These are phyloP conservation scores for Pyrus betulifolia DNA, from an alignment of 306 rosid species.

Conservation along the genomic window DNA sequence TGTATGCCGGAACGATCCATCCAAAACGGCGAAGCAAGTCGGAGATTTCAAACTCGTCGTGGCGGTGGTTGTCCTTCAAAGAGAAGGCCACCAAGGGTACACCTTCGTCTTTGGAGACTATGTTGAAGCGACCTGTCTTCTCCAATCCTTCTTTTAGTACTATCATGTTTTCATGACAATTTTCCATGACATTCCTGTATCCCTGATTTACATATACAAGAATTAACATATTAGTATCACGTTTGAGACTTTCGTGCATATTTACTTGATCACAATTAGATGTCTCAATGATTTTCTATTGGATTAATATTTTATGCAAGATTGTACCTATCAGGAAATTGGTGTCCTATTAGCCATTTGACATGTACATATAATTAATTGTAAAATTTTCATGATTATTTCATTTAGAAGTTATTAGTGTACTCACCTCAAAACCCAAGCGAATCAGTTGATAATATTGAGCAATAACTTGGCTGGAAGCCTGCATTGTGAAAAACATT, in stretches of 20 bases:
- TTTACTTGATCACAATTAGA: background rate
- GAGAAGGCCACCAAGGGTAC: slow-evolving; percentile 90
- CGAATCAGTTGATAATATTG: slow-evolving; percentile 90
- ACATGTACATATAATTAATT: background rate
- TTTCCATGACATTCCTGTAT: slow-evolving; percentile 82
- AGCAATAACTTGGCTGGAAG: slow-evolving; percentile 89
- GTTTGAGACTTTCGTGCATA: background rate
- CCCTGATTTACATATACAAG: slow-evolving; percentile 32
- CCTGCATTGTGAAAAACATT: slow-evolving; percentile 37
- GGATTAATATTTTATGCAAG: background rate
- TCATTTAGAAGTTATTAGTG: background rate
- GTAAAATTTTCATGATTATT: background rate
- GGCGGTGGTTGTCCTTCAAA: slow-evolving; percentile 50
- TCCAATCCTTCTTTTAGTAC: slow-evolving; percentile 73
- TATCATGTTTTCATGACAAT: slow-evolving; percentile 77
- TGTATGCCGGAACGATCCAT: slow-evolving; percentile 93
- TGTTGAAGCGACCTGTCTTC: slow-evolving; percentile 55
- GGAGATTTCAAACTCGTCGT: slow-evolving; percentile 67
- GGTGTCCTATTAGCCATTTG: background rate
- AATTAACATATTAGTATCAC: background rate
- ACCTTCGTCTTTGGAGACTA: slow-evolving; percentile 74
- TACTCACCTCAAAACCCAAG: slow-evolving; percentile 66
- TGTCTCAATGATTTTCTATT: background rate
- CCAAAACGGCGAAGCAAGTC: slow-evolving; percentile 69
- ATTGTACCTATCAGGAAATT: background rate